These are phyloP conservation scores for Yarrowia divulgata DNA, from an alignment of 805 yeast species.

Conservation along the genomic window DNA sequence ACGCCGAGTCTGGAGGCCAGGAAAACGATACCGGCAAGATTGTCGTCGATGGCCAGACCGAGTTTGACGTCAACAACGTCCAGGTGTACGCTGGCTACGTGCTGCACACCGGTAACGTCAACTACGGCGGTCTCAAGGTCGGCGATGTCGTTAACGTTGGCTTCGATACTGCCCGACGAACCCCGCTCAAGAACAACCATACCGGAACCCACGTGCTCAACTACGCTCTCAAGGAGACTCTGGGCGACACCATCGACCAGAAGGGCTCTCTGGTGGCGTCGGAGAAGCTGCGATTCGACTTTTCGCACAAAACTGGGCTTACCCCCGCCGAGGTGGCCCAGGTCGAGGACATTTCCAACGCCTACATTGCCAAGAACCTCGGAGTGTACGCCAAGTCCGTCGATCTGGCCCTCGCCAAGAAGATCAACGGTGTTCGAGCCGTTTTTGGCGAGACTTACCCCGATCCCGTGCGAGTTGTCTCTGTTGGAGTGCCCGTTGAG, in stretches of 20 bases:
- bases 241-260: constrained; percentile 91
- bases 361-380: constrained; percentile 72
- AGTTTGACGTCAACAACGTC: constrained; percentile 89
- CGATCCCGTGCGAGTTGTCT: constrained; percentile 97
- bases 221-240: constrained; percentile 81
- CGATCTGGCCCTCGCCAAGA: constrained; percentile 70
- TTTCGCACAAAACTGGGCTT: constrained; percentile 89
- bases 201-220: constrained; percentile 97
- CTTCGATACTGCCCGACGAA: constrained; percentile 90
- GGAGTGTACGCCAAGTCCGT: constrained; percentile 86
- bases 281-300: constrained; percentile 95
- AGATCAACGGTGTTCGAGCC: constrained; percentile 88
- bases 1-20: constrained; percentile 99
- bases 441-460: constrained; percentile 99
- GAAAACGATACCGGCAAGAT: constrained; percentile 94
- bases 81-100: constrained; percentile 95
- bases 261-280: constrained; percentile 96
- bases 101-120: constrained; percentile 86
- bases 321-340: constrained; percentile 70
- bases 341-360: constrained; percentile 78
- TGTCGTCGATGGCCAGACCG: constrained; percentile 84
- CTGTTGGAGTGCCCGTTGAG: constrained; percentile 90
- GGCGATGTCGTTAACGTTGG: constrained; percentile 81
- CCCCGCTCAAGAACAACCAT: constrained; percentile 97
- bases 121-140: constrained; percentile 75